A percentile compares a stretch with the other conserved stretches of the same genome.
These are phyloP conservation scores for Ceratocystis colombiana DNA, from an alignment of 2,329 filamentous ascomycete genomes.

Conservation along the genomic window DNA sequence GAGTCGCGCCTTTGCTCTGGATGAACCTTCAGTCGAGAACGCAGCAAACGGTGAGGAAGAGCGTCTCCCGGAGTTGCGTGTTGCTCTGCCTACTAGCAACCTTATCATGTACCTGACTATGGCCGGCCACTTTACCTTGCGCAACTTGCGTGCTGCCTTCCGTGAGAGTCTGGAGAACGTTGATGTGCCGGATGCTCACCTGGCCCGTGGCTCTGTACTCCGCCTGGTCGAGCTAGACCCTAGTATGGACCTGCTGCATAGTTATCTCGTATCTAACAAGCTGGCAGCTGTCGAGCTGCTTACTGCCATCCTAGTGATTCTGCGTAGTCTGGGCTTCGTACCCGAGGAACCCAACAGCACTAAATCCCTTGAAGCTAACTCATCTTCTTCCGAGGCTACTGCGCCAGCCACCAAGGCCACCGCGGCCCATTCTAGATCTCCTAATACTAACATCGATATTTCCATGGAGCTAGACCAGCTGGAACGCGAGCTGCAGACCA, in stretches of 20 bases:
- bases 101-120: conserved; percentile 50
- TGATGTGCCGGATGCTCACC: conserved; percentile 37
- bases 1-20: conserved; percentile 50
- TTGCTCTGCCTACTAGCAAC: conserved; percentile 43
- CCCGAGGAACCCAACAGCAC: conserved; percentile 33
- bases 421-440: neutral
- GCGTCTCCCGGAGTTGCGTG: conserved; percentile 28
- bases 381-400: neutral
- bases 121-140: conserved; percentile 49
- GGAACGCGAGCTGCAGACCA: conserved; percentile 56
- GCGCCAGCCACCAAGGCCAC: neutral
- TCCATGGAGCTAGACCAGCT: conserved; percentile 48
- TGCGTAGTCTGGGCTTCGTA: conserved; percentile 57
- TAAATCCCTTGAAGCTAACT: neutral
- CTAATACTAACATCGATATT: conserved; percentile 31
- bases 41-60: conserved; percentile 29
- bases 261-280: conserved; percentile 54
- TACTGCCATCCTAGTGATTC: conserved; percentile 53
- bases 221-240: conserved; percentile 57
- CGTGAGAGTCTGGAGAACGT: conserved; percentile 36
- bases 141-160: conserved; percentile 51
- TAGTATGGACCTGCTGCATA: conserved; percentile 55
- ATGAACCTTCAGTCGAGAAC: conserved; percentile 35
- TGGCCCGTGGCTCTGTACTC: conserved; percentile 52
- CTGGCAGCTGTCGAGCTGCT: conserved; percentile 58